Base-by-base conservation (phyloP, 1,284 basidiomycete genomes). In the Coniophora puteana region DNA sequence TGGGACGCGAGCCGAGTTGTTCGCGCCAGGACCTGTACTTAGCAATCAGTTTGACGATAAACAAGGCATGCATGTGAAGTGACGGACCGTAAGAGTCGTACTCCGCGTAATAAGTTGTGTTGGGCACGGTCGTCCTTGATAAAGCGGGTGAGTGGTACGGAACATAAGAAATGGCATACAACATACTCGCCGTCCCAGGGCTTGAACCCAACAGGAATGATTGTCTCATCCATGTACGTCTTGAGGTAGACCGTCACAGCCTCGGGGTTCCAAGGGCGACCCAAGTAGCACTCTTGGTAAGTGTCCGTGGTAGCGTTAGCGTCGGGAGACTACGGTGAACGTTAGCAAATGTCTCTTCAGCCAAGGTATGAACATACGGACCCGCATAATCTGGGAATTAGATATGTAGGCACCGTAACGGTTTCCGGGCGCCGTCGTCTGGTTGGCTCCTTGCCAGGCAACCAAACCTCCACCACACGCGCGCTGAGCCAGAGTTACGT, bases 51-150 rank as follows among this genome's bases (percentile, higher is more conserved):
- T 8, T 32, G 23, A 33, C 27, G 13, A 17, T 42, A 21, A 34
- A 2, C n/a, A 7, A 27, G 28, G 11, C 21, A 17, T 18, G 23
- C 23, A 31, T 20, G 41, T 43, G 25, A 25, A 25, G 14, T 33
- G 21, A 43, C 55, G 29, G 42, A 72, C 77, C 76, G 20, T 59
- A 67, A 2, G 76, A 78, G 28, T 73, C 62, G 46, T 65, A 78
- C 51, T 80, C 78, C 1, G 76, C 78, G 43, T 78, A 80, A 52
- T 74, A 80, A 0, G 76, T 78, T 1, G 76, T 77, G 49, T 78
- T 78, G 51, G 68, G 59, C 37, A 79, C 78, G 4, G 67, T 66
- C 1, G 72, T 72, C 41, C 73, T 76, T 36, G 4, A 7, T 31
- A 31, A n/a, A 31, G n/a, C 20, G 7, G 20, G 29, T 10, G n/a